Evolutionary conservation across 345 rosid genomes (phyloP), one percentile per base, ranked within the genome.

Genomic region (Viola odorata): DNA sequence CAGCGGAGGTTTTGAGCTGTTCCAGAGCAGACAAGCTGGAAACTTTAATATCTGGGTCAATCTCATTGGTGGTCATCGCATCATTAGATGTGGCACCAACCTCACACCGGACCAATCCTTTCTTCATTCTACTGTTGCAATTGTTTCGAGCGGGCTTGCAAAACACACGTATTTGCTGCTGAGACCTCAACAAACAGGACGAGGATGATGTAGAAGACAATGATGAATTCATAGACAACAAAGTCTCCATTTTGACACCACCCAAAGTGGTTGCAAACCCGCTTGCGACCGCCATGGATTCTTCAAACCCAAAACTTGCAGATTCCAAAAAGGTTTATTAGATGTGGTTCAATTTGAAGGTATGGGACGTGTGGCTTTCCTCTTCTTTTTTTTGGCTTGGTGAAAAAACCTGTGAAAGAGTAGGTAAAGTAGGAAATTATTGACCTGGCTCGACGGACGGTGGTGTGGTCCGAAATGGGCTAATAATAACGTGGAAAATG

Each of bases 1-100:
- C 69, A 6, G 72, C 72, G 48, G 72, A 67, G 39, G 77, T 59
- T 58, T 67, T 73, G 55, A 73, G 77, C 77, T 73, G 77, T 38
- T 73, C 73, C 42, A 73, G 72, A 55, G 77, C 69, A n/a, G 73
- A 73, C 48, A 62, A 15, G 61, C 77, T 59, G 13, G 77, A 73
- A 59, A 59, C 62, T n/a, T 68, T 73, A 17, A 61, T 23, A 23
- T 23, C 66, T 38, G 47, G 51, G 36, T 56, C 69, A 44, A 47
- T 45, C 8, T 9, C 50, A 32, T 37, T 7, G 41, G 58, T 65
- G 6, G 52, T 59, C 37, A 61, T 51, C 9, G 5, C 64, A 40
- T 14, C 57, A 56, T 73, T 65, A 38, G 47, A 45, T 3, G 71
- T 51, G 45, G 68, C 53, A 47, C 53, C 68, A 36, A 63, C 62